Conservation (phyloP, 495 filamentous ascomycete genomes). For the Penicillium argentinense region DNA sequence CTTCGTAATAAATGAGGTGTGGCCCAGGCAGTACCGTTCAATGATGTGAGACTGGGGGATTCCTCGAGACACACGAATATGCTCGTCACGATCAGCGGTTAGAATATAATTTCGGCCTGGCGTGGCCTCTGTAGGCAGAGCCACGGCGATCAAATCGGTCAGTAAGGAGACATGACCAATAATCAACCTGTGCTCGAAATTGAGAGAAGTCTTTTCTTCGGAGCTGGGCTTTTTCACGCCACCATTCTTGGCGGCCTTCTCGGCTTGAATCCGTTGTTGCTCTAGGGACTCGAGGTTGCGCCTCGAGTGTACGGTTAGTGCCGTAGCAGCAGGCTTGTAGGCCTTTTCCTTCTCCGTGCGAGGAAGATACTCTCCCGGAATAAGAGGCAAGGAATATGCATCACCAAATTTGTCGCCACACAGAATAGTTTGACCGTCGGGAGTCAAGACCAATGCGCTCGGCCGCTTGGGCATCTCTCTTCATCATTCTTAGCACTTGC, state of each 20-base stretch:
- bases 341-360: slow-evolving; percentile 22
- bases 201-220: slow-evolving; percentile 42
- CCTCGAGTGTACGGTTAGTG: slow-evolving; percentile 78
- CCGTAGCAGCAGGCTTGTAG: slow-evolving; percentile 61
- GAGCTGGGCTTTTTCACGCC: too few species aligned
- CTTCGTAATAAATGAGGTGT: slow-evolving; percentile 75
- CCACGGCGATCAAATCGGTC: slow-evolving; percentile 63
- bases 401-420: slow-evolving; percentile 94
- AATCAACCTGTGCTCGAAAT: slow-evolving; percentile 71
- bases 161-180: slow-evolving; percentile 95
- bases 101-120: slow-evolving; percentile 67
- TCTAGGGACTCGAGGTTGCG: slow-evolving; percentile 74
- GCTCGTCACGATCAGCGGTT: slow-evolving; percentile 92
- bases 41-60: slow-evolving; percentile 84
- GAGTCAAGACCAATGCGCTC: slow-evolving; percentile 67
- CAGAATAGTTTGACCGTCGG: slow-evolving; percentile 68
- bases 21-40: slow-evolving; percentile 84
- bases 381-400: slow-evolving; percentile 83
- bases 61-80: slow-evolving; percentile 87
- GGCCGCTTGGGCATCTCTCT: slow-evolving; percentile 90
- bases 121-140: slow-evolving; percentile 24
- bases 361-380: slow-evolving; percentile 42
- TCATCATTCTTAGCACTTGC: slow-evolving; percentile 18
- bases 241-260: slow-evolving; percentile 23
- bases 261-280: slow-evolving; percentile 61